Conservation (phyloP, 1,139 yeast species). For the Kluyveromyces sp. region DNA sequence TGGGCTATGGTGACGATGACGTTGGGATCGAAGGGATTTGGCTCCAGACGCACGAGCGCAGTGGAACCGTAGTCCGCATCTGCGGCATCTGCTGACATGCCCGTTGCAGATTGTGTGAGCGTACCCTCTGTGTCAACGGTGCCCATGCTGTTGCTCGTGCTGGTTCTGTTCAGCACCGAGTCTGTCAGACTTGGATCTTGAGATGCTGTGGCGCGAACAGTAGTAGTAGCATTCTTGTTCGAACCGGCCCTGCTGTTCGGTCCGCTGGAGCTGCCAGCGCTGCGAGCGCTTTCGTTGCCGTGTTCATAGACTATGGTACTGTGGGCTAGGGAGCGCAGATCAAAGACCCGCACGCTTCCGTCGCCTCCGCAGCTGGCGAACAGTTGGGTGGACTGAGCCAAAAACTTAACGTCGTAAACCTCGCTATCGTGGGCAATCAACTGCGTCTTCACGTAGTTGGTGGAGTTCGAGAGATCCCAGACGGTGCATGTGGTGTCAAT, state of each 20-base stretch:
- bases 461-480: slow-evolving; percentile 63
- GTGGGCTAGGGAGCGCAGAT: slow-evolving; percentile 81
- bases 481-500: slow-evolving; percentile 96
- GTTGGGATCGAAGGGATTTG: slow-evolving; percentile 74
- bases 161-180: background rate
- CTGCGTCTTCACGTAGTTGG: slow-evolving; percentile 82
- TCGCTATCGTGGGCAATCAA: slow-evolving; percentile 94
- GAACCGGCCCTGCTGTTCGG: slow-evolving; percentile 1
- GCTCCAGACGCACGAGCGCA: slow-evolving; percentile 67
- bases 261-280: slow-evolving; percentile 1
- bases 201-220: background rate
- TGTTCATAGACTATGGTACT: slow-evolving; percentile 88
- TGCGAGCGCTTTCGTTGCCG: slow-evolving; percentile 8
- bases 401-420: slow-evolving; percentile 85
- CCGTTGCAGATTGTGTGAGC: background rate
- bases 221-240: background rate
- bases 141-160: background rate
- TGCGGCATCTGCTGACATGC: background rate
- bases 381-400: slow-evolving; percentile 66
- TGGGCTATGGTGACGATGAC: slow-evolving; percentile 78
- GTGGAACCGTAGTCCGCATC: slow-evolving; percentile 26
- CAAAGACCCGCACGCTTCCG: slow-evolving; percentile 90
- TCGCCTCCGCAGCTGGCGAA: slow-evolving; percentile 95
- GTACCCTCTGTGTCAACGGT: background rate
- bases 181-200: background rate